A percentile compares a stretch with the other conserved stretches of the same genome.
Evolutionary conservation across 2,329 filamentous ascomycete genomes (phyloP).

Genomic region (Cladosporium oxysporum): DNA sequence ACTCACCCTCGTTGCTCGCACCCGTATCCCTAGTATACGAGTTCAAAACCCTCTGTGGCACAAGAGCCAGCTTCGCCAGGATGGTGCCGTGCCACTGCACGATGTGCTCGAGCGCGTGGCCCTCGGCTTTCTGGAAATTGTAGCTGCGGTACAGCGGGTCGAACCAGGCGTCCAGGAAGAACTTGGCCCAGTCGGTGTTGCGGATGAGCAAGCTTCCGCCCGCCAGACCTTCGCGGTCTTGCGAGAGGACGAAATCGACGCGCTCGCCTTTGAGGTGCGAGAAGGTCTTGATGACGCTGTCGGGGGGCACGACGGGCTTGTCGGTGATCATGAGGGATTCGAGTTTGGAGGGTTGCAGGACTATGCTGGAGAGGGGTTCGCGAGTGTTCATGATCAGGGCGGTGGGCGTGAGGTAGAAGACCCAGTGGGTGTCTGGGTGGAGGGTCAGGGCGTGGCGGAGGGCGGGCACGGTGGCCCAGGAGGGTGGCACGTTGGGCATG

Average conservation of each 20-base stretch:
- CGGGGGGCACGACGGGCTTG: constrained; percentile 83
- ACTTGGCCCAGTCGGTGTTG: constrained; percentile 87
- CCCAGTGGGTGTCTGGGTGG: constrained; percentile 72
- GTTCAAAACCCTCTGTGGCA: constrained; percentile 85
- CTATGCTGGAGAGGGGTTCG: constrained; percentile 66
- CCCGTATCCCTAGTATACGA: constrained; percentile 63
- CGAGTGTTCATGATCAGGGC: constrained; percentile 85
- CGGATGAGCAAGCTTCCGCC: constrained; percentile 76
- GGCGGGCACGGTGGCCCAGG: constrained; percentile 80
- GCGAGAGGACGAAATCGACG: constrained; percentile 79
- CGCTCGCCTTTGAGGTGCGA: constrained; percentile 73
- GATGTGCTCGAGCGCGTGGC: constrained; percentile 74
- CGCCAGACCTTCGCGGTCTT: constrained; percentile 78
- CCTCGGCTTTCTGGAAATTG: constrained; percentile 94
- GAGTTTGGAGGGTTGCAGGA: constrained; percentile 68
- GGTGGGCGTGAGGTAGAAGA: constrained; percentile 86
- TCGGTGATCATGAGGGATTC: constrained; percentile 82
- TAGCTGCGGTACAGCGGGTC: constrained; percentile 91
- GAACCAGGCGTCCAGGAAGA: constrained; percentile 93
- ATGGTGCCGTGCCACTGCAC: constrained; percentile 90
- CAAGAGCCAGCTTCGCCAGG: constrained; percentile 80
- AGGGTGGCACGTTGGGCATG: constrained; percentile 55
- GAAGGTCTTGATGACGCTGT: constrained; percentile 96
- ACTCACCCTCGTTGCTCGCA: constrained; percentile 32
- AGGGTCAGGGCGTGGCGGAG: constrained; percentile 84